Evolutionary conservation across 768 basidiomycete species (phyloP).

Genomic region (Fomitopsis pulvina): DNA sequence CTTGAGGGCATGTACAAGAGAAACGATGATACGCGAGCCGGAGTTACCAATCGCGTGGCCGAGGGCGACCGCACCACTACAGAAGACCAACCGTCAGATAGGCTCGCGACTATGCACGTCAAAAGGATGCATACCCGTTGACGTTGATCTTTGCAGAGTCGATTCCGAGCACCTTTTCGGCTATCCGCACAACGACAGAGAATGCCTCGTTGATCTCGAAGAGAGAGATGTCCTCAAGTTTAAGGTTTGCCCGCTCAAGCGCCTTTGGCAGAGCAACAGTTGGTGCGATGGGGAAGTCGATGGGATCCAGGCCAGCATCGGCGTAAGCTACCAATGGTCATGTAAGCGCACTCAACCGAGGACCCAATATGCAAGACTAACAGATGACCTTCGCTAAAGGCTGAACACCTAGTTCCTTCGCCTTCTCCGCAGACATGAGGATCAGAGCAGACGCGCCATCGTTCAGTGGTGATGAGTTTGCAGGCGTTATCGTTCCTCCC

Average conservation of each 20-base stretch:
- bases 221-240: conserved; percentile 74
- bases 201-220: conserved; percentile 99
- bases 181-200: conserved; percentile 87
- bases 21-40: conserved; percentile 90
- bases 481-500: conserved; percentile 89
- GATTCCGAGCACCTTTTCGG: conserved; percentile 81
- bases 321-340: no score
- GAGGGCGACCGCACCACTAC: conserved; percentile 91
- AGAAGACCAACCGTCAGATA: conserved; percentile 14
- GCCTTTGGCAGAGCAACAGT: conserved; percentile 87
- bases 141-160: conserved; percentile 87
- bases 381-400: conserved; percentile 94
- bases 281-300: conserved; percentile 96
- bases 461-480: conserved; percentile 91
- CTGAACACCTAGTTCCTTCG: conserved; percentile 82
- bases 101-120: neutral
- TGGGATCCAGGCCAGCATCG: conserved; percentile 93
- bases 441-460: conserved; percentile 96
- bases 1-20: conserved; percentile 87
- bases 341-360: conserved; percentile 2
- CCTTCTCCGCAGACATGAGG: conserved; percentile 90
- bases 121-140: conserved; percentile 54
- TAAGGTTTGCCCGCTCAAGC: conserved; percentile 79
- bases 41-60: conserved; percentile 97
- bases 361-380: conserved; percentile 52